Conservation (phyloP, 306 rosid genomes). For the Hippophae rhamnoides region DNA sequence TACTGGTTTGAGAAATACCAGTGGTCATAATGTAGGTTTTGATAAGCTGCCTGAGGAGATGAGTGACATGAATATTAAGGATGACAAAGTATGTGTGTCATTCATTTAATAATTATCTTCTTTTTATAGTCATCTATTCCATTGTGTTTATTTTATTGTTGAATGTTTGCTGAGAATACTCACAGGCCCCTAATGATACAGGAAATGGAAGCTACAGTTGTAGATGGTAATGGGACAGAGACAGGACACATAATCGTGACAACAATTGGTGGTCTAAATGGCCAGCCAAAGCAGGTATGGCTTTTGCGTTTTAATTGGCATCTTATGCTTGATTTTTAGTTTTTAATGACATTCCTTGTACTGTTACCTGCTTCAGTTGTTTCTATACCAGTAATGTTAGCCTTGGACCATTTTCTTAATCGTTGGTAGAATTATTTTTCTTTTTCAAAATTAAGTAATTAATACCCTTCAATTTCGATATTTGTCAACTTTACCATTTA, state of each 20-base stretch:
- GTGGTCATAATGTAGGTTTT: constrained; percentile 60
- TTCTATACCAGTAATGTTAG: too few relatives aligned
- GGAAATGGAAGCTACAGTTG: constrained; percentile 74
- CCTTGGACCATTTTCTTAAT: too few relatives aligned
- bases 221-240: constrained; percentile 86
- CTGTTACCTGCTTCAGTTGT: background rate
- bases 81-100: constrained; percentile 55
- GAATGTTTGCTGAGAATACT: constrained; percentile 6
- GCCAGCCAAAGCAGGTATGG: constrained; percentile 73
- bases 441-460: too few relatives aligned
- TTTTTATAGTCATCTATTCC: background rate
- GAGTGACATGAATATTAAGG: constrained; percentile 92
- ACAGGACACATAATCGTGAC: constrained; percentile 84
- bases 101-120: background rate
- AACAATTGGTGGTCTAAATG: constrained; percentile 78
- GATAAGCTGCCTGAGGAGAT: constrained; percentile 91
- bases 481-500: too few relatives aligned
- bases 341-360: background rate
- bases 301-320: background rate
- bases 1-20: constrained; percentile 54
- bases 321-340: constrained; percentile 1
- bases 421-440: too few relatives aligned
- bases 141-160: background rate
- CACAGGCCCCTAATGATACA: constrained; percentile 17
- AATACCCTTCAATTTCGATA: too few relatives aligned